Base-by-base conservation (phyloP, 1,284 basidiomycete species). In the Irpex sp. region DNA sequence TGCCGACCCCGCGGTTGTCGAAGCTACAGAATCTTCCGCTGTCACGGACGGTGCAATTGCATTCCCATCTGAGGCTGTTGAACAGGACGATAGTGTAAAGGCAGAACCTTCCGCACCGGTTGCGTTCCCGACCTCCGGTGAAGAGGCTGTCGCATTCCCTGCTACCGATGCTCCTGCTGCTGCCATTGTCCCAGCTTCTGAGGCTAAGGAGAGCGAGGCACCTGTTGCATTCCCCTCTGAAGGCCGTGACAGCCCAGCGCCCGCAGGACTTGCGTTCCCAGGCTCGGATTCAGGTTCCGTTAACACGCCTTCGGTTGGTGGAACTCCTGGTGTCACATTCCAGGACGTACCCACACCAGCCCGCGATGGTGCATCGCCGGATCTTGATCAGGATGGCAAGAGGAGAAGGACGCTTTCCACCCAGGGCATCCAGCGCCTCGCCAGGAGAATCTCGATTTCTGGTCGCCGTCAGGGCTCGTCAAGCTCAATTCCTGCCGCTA, bases 341-440 rank as follows among this genome's bases (percentile, higher is more conserved):
- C 75, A 76, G 65, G 71, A 74, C 31, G 66, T 72, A n/a, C 64
- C 72, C 44, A 71, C 77, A 13, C 72, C 78, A 38, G 68, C 72
- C 6, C 76, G 77, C 38, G 82, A 81, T 55, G 85, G 83, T 31
- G 85, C 89, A 15, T 85, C 91, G 5, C 89, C 82, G 1, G 88
- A 89, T 2, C 82, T 82, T 1, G 87, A 88, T 2, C 71, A 82
- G n/a, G 89, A 91, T 69, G 85, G 85, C 57, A 92, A 91, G 78
- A 81, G 89, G 63, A 89, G 88, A 71, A 83, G 90, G 31, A 91
- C 73, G 60, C 62, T 90, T 62, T 87, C 89, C 9, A 89, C 90
- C 26, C 91, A 93, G 74, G 93, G 93, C 71, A 90, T 93, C 79
- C 90, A 92, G 74, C 83, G 89, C 36, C 73, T 93, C 52, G 91